Evolutionary conservation across 208 protist genomes (phyloP).

Genomic region (Leptomonas seymouri): DNA sequence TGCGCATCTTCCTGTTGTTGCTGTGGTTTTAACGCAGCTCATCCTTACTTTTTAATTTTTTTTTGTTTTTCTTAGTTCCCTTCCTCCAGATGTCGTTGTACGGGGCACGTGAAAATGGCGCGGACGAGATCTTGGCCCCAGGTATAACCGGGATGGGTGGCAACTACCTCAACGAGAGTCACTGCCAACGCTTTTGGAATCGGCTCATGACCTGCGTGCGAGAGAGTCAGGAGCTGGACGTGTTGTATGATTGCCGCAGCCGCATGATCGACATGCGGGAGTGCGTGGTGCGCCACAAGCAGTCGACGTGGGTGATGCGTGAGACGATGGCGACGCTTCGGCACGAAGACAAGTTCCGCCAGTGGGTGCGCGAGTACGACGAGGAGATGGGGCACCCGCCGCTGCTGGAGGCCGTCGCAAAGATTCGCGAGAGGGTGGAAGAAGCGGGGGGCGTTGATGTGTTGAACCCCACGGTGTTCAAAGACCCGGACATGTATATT

Average conservation of each 20-base stretch:
- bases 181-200: conserved; percentile 84
- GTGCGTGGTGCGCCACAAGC: conserved; percentile 82
- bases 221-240: conserved; percentile 86
- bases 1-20: too few species aligned
- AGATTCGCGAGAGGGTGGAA: conserved; percentile 58
- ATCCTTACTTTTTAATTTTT: too few species aligned
- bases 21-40: too few species aligned
- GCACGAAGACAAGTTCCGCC: conserved; percentile 65
- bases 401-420: conserved; percentile 78
- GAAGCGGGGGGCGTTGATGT: conserved; percentile 74
- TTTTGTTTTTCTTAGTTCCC: not conserved
- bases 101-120: conserved; percentile 61
- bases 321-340: conserved; percentile 83
- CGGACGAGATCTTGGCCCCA: conserved; percentile 62
- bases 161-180: conserved; percentile 72
- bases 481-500: conserved; percentile 85
- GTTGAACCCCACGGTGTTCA: conserved; percentile 85
- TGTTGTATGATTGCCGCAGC: conserved; percentile 88
- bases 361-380: conserved; percentile 80
- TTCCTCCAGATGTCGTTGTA: conserved; percentile 68
- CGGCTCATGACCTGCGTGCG: conserved; percentile 83
- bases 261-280: conserved; percentile 84
- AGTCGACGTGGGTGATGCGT: conserved; percentile 83
- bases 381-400: conserved; percentile 81
- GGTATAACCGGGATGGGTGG: conserved; percentile 60